Evolutionary conservation across 495 filamentous ascomycete genomes (phyloP).

Genomic region (Rostrohypoxylon terebratum): DNA sequence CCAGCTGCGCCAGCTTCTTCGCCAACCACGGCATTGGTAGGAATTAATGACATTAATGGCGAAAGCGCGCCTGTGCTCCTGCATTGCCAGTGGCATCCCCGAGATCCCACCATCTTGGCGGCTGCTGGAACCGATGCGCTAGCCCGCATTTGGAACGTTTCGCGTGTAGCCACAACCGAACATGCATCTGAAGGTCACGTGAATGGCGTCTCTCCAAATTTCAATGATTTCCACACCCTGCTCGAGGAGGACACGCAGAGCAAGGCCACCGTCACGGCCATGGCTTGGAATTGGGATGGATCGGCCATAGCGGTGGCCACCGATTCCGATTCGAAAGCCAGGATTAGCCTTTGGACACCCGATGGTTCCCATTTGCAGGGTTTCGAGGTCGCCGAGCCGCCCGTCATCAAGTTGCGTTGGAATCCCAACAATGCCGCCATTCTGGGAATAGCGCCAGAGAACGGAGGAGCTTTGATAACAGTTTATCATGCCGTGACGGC

Average conservation of each 20-base stretch:
- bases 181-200: conserved; percentile 59
- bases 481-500: conserved; percentile 58
- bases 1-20: conserved; percentile 53
- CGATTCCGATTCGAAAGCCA: conserved; percentile 69
- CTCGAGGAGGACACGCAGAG: conserved; percentile 60
- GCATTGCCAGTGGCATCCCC: conserved; percentile 80
- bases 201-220: conserved; percentile 50
- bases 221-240: conserved; percentile 52
- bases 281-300: conserved; percentile 79
- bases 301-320: conserved; percentile 75
- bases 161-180: conserved; percentile 63
- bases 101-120: conserved; percentile 77
- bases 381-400: conserved; percentile 61
- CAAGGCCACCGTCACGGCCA: conserved; percentile 66
- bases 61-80: conserved; percentile 69
- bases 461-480: conserved; percentile 61
- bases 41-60: conserved; percentile 49
- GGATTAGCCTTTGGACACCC: conserved; percentile 74
- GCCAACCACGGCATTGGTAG: conserved; percentile 51
- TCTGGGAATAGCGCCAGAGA: conserved; percentile 67
- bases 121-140: conserved; percentile 79
- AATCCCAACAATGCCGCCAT: conserved; percentile 65
- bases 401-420: conserved; percentile 71
- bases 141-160: conserved; percentile 82
- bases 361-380: conserved; percentile 64